Evolutionary conservation across 768 basidiomycete genomes (phyloP), one percentile per base, ranked within the genome.

Genomic region (Sarcodon aspratus): DNA sequence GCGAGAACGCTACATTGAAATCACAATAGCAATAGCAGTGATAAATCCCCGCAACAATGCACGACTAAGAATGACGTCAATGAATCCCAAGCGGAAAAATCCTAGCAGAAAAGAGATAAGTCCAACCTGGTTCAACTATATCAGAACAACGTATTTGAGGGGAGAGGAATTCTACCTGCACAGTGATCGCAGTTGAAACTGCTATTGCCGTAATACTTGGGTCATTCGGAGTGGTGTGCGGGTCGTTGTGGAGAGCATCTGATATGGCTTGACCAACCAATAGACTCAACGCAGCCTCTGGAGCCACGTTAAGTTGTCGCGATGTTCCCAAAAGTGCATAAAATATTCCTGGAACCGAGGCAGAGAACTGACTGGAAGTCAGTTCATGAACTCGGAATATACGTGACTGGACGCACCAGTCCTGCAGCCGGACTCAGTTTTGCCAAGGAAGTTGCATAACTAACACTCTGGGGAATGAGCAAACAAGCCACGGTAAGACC

Each of bases 281-380:
- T 34, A 97, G 69, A 53, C 83, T 87, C 8, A 96, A 69, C 1
- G 93, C 81, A 1, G 94, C 93, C 60, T 97, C 93, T 2, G 94
- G 86, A 3, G 85, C 90, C 36, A 89, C 85, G 54, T 83, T 88
- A 8, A 89, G 74, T 54, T 86, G 86, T 31, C 78, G 71, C 9
- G 80, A 93, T 21, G 85, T 88, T 13, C 94, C 94, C 4, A 96
- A 74, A n/a, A 95, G 69, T 6, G 87, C 88, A 61, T 96, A 97
- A 9, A 85, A 67, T n/a, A 94, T 76, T 10, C 85, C 84, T 7
- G 92, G 91, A 49, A 97, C 79, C 7, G 89, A 78, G 11, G 91
- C 85, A 6, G 88, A 82, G 55, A 86, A 87, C 85, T 92, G 57
- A 2, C 0, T 21, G n/a, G 27, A 47, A 12, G 33, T 38, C 33